Evolutionary conservation across 352 stramenopile species (phyloP).

Genomic region (Globisporangium ultimum): DNA sequence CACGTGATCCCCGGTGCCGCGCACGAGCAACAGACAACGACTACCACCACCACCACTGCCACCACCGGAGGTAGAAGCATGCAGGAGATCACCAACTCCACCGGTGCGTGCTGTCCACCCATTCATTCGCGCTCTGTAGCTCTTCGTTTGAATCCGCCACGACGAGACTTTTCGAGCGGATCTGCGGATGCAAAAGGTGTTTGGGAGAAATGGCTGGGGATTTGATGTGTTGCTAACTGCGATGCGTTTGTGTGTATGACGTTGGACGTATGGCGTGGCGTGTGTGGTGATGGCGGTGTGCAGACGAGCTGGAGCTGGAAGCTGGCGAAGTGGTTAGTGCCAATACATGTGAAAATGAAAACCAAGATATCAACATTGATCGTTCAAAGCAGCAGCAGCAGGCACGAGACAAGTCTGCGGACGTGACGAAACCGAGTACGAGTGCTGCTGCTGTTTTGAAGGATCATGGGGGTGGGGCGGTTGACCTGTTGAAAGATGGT

Average conservation of each 20-base stretch:
- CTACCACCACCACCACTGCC: not conserved
- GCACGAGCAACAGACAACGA: constrained; percentile 2
- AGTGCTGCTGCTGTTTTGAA: constrained; percentile 16
- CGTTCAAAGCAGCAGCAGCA: constrained; percentile 15
- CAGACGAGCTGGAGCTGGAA: constrained; percentile 53
- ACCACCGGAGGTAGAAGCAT: not conserved
- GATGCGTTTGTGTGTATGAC: constrained; percentile 5
- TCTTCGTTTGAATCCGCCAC: not conserved
- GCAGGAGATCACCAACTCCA: constrained; percentile 53
- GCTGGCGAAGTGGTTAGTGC: constrained; percentile 61
- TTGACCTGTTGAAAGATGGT: constrained; percentile 16
- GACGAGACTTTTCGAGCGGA: no score
- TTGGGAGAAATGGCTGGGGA: not conserved
- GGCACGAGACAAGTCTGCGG: not conserved
- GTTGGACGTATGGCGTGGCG: not conserved
- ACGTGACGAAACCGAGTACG: not conserved
- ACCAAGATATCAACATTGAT: constrained; percentile 9
- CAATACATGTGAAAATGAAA: constrained; percentile 14
- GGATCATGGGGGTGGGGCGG: constrained; percentile 4
- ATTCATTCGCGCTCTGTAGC: no score
- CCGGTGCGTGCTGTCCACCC: constrained; percentile 21
- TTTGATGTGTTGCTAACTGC: constrained; percentile 2
- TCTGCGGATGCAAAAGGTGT: no score
- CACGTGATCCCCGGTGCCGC: constrained; percentile 11
- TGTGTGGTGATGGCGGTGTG: not conserved